Percentiles rank a stretch among this genome's conserved stretches.
Evolutionary conservation across 1,284 basidiomycete genomes (phyloP).

Genomic region (Sanghuangporus baumii): DNA sequence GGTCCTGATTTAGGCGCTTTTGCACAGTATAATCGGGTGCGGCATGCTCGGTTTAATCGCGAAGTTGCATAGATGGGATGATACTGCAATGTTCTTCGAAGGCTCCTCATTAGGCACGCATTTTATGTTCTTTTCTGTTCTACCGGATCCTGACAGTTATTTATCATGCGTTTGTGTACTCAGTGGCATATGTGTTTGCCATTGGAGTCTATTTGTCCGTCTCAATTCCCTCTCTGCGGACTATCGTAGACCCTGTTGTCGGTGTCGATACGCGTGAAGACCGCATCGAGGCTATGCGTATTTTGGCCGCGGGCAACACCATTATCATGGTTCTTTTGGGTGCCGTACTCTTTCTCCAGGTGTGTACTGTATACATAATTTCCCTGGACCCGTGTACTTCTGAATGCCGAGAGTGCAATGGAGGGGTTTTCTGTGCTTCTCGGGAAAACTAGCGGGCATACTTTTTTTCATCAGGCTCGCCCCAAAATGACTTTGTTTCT

Average conservation of each 20-base stretch:
- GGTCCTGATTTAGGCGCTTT: conserved; percentile 45
- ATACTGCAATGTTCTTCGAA: conserved; percentile 90
- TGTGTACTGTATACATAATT: conserved; percentile 34
- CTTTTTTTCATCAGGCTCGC: conserved; percentile 1
- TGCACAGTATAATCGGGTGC: conserved; percentile 77
- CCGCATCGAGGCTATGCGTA: conserved; percentile 69
- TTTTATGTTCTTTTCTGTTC: conserved; percentile 6
- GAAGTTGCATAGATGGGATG: conserved; percentile 82
- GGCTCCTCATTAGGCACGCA: conserved; percentile 72
- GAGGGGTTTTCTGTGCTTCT: conserved; percentile 11
- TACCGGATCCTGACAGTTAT: neutral
- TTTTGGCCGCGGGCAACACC: conserved; percentile 80
- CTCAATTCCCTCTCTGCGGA: conserved; percentile 69
- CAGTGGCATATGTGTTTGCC: conserved; percentile 70
- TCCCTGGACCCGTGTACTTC: neutral
- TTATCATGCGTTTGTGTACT: neutral
- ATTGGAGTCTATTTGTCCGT: conserved; percentile 78
- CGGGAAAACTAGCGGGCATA: conserved; percentile 18
- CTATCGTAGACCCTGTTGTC: conserved; percentile 53
- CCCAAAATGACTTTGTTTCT: neutral
- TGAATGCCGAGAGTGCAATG: neutral
- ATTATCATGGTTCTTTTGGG: conserved; percentile 68
- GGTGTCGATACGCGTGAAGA: conserved; percentile 56
- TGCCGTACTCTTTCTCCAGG: conserved; percentile 67
- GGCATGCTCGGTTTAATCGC: conserved; percentile 67